Evolutionary conservation across 176 grass and related monocot genomes (phyloP), one percentile per base, ranked within the genome.

Genomic region (Oryza australiensis): DNA sequence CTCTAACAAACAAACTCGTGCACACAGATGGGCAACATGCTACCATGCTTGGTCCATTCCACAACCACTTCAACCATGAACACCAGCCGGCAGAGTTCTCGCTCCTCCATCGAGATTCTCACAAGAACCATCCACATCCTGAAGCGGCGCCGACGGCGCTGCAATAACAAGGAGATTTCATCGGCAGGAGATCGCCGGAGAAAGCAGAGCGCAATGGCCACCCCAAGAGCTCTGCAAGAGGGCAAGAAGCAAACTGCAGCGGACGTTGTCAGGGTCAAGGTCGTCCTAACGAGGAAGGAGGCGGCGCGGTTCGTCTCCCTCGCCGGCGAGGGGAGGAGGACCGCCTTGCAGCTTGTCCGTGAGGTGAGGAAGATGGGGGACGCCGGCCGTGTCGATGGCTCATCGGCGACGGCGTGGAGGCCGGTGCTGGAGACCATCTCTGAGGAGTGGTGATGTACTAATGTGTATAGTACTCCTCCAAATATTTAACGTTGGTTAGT

Each of bases 341-440:
- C 66, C 7, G 74, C 80, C 22, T 66, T 38, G 34, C 51, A 89
- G 30, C 82, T 93, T 46, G 42, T 82, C 35, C 48, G 64, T 2
- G 84, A 93, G 75, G 35, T 93, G 40, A 81, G 70, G 72, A 76
- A 82, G 57, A 82, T 67, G 74, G 78, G 76, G 43, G 22, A 48
- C 14, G 45, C 48, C 24, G 64, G 68, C 65, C 53, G 75, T 12
- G 74, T n/a, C 27, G 49, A 57, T 11, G 77, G 72, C 16, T 65
- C 57, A 30, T 12, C 46, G 62, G n/a, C 7, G 26, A 16, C 45
- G 45, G 63, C 16, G 13, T 93, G 90, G 90, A 70, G 57, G 55
- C 91, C 91, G n/a, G 80, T 49, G 40, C 84, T 93, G 1, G 76
- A 87, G 68, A 93, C 66, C 84, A 93, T 93, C 65, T 80, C 84